phyloP scores from a whole-genome alignment of 2,329 filamentous ascomycete species.

The Phaeosphaeriaceae sp. region DNA sequence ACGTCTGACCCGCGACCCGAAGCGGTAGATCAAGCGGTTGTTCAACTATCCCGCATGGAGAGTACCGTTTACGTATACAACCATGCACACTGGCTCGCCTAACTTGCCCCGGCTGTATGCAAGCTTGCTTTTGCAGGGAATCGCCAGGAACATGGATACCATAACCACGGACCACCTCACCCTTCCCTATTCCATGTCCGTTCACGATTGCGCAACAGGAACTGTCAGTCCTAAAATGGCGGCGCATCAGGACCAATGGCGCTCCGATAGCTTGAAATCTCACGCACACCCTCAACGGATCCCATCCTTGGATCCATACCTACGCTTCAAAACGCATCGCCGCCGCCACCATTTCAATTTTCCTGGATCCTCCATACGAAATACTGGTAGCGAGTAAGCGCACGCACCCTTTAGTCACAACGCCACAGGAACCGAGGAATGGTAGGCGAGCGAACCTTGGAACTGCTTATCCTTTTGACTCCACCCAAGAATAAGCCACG shows the following conservation, averaged over 20 bases:
- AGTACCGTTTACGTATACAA: conserved; percentile 8
- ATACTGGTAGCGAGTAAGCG: conserved; percentile 1
- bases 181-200: conserved; percentile 15
- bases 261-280: neutral
- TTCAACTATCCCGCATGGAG: conserved; percentile 4
- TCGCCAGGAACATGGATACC: conserved; percentile 9
- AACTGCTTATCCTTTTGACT: conserved; percentile 12
- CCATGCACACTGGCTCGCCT: conserved; percentile 9
- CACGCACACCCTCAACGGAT: neutral
- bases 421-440: conserved; percentile 4
- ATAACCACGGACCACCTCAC: conserved; percentile 7
- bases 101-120: conserved; percentile 20
- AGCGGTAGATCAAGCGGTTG: conserved; percentile 15
- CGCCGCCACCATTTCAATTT: neutral
- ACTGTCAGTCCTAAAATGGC: conserved; percentile 2
- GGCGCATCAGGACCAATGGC: neutral
- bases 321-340: neutral
- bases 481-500: conserved; percentile 18
- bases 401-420: neutral
- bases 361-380: neutral
- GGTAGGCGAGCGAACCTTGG: conserved; percentile 12
- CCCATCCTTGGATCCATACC: neutral
- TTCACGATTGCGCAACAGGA: conserved; percentile 32
- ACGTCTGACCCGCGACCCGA: conserved; percentile 4
- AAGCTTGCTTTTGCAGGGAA: conserved; percentile 15